phyloP scores from a whole-genome alignment of 169 alveolate genomes.

The Pseudocohnilembus persalinus region DNA sequence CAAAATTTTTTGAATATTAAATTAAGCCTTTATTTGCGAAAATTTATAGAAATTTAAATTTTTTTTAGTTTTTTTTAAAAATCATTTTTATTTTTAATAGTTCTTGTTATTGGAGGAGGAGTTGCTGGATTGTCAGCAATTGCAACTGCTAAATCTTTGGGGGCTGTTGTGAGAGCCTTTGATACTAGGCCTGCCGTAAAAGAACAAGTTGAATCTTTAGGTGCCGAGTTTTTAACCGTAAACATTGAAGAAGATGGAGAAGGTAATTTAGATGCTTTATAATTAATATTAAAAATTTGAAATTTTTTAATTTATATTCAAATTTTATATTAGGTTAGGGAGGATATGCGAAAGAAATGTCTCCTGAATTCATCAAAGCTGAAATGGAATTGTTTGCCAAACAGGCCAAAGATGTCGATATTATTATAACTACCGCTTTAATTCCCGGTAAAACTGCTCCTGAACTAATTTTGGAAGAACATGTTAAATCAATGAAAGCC shows the following conservation, averaged over 20 bases:
- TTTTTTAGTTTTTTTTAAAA: too few species aligned
- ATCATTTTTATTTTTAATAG: slow-evolving; percentile 91
- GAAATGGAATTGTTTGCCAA: slow-evolving; percentile 79
- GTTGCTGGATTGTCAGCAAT: slow-evolving; percentile 97
- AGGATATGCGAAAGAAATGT: slow-evolving; percentile 86
- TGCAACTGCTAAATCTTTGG: slow-evolving; percentile 91
- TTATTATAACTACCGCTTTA: slow-evolving; percentile 91
- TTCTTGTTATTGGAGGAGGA: slow-evolving; percentile 95
- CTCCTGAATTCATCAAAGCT: slow-evolving; percentile 67
- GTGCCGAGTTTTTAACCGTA: slow-evolving; percentile 69
- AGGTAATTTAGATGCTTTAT: too few species aligned
- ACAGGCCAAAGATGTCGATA: slow-evolving; percentile 85
- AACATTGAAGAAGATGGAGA: slow-evolving; percentile 75
- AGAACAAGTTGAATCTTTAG: slow-evolving; percentile 81
- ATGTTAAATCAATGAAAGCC: slow-evolving; percentile 83
- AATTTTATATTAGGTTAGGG: too few species aligned
- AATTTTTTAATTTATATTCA: too few species aligned
- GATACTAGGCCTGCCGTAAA: slow-evolving; percentile 85
- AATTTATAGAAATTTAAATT: too few species aligned
- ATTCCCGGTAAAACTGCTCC: slow-evolving; percentile 94
- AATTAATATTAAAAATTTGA: too few species aligned
- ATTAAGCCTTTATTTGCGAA: too few species aligned
- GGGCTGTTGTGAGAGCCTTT: slow-evolving; percentile 88
- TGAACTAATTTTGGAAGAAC: slow-evolving; percentile 77
- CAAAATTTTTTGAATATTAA: too few species aligned